Base-by-base conservation (phyloP, 2,329 filamentous ascomycete species). In the Ophiostoma pallidulum region DNA sequence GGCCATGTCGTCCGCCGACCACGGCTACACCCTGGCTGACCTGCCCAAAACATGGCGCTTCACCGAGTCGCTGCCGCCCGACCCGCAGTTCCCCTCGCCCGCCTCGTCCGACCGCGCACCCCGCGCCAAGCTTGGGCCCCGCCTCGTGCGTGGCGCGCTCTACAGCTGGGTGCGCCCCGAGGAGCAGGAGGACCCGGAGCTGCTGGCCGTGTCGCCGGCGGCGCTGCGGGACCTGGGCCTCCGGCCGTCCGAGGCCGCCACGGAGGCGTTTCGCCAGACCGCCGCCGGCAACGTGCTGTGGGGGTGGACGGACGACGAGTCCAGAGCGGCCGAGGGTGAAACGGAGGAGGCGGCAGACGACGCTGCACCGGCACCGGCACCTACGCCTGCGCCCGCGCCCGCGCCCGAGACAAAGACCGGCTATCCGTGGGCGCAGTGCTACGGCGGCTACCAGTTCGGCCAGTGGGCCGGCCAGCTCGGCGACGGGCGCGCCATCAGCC, bases 391-490 rank as follows among this genome's bases (percentile, higher is more conserved):
- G 26, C 32, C 6, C 16, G 13, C 29, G 8, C 45, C 6, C 32
- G 32, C 10, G 22, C 39, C 26, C n/a, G n/a, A n/a, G n/a, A n/a
- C n/a, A n/a, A 38, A 79, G 49, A 84, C 85, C 18, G 80, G 92
- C 37, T 98, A 98, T 62, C 91, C 92, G 0, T 98, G 92, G 92
- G 90, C 92, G 28, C 92, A 98, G 67, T 97, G 92, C 68, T 98
- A 98, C 63, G 92, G 92, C 49, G 91, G 91, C 48, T 80, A 76
- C 59, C 74, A 81, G 60, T 80, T 82, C 61, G 92, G 92, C 6
- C 80, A 85, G 55, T 98, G 91, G 91, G 92, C 92, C 4, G 90
- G 92, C 6, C 92, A 98, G 64, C 78, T 98, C 1, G 92, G 92
- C 36, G 92, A 98, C 61, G 92, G 92, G 32, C 78, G 92, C 47